Base-by-base conservation (phyloP, 2,329 filamentous ascomycete genomes). In the Cytospora schulzeri region DNA sequence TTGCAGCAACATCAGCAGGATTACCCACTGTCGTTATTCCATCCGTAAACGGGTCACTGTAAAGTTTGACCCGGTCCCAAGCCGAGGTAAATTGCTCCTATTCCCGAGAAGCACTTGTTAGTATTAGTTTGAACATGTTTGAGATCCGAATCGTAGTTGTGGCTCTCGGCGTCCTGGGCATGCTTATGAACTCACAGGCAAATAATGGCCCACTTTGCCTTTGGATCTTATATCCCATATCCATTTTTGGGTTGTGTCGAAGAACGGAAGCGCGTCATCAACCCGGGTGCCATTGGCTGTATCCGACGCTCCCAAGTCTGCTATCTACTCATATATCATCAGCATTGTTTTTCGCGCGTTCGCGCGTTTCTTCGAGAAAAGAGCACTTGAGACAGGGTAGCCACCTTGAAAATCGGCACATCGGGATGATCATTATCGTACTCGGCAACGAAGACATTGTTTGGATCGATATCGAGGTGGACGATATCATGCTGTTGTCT, bases 81-180 rank as follows among this genome's bases (percentile, higher is more conserved):
- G 51, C 58, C 9, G 48, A 28, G 7, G 58, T 60, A 28, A 60
- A 60, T 45, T 53, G 58, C 17, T 60, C 58, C 58, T 60, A 19
- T 14, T 22, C 0, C 24, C 17, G 8, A 14, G 3, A 22, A 33
- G 2, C 5, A 4, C 1, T 3, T 17, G 50, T 41, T n/a, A 60
- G 24, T n/a, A 31, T 2, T 15, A 1, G 17, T 1, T 14, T 15
- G 5, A 8, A 3, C 8, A 11, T 17, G 1, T 9, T 3, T 17
- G 19, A 12, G 29, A 14, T 14, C 7, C 11, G 24, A 6, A 6
- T 3, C 15, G 8, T 28, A 6, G 12, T 2, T 28, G 6, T 22
- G 45, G 22, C 29, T 26, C 5, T 45, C 0, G 9, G 14, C 12
- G 12, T 17, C 2, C 4, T 14, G 1, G 29, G 17, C 33, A 35